Evolutionary conservation across 768 basidiomycete species (phyloP).

Genomic region (Mycena olivaceomarginata): DNA sequence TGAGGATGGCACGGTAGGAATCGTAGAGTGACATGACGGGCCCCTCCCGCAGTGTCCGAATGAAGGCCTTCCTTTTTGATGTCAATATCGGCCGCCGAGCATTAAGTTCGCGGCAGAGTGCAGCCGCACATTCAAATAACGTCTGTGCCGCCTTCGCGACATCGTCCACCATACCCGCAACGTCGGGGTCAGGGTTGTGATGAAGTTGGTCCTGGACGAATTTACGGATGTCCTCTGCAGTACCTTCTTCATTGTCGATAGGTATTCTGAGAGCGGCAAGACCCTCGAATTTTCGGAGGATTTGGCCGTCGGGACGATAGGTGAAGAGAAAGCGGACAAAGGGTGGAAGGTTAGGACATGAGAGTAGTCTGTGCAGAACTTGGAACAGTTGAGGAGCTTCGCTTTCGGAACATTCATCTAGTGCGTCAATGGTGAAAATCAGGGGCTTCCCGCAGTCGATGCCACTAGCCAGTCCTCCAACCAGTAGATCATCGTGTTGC

Average conservation of each 20-base stretch:
- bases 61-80: too few relatives aligned
- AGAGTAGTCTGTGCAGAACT: too few relatives aligned
- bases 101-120: too few relatives aligned
- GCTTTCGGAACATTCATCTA: background rate
- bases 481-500: background rate
- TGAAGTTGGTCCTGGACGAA: conserved; percentile 7
- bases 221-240: conserved; percentile 17
- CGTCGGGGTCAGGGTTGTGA: background rate
- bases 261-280: too few relatives aligned
- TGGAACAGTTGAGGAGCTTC: conserved; percentile 1
- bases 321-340: conserved; percentile 12
- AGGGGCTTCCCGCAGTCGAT: background rate
- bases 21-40: conserved; percentile 11
- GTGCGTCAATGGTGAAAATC: conserved; percentile 10
- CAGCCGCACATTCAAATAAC: too few relatives aligned
- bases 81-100: too few relatives aligned
- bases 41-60: too few relatives aligned
- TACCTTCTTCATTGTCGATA: too few relatives aligned
- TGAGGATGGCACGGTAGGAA: conserved; percentile 20
- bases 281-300: background rate
- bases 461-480: conserved; percentile 6
- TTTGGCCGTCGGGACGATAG: background rate
- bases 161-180: conserved; percentile 19
- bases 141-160: conserved; percentile 15
- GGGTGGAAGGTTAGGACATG: background rate